Conservation (phyloP, 768 basidiomycete species). For the Candolleomyces aberdarensis region DNA sequence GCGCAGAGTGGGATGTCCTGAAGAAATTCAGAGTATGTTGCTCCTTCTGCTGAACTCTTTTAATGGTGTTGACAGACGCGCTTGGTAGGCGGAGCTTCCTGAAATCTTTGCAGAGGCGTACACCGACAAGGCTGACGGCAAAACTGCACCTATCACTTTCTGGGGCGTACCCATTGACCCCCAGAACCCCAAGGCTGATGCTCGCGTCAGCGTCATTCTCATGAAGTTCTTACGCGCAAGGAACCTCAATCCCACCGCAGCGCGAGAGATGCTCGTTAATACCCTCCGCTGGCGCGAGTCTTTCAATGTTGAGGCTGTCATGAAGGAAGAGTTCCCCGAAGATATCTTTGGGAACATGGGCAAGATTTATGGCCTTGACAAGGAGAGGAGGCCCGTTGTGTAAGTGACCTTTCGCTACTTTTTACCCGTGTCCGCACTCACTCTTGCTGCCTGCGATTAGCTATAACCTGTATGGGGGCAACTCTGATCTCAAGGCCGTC, state of each 20-base stretch:
- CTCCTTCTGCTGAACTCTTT: background rate
- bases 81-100: slow-evolving; percentile 40
- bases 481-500: slow-evolving; percentile 61
- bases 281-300: slow-evolving; percentile 71
- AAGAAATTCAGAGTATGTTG: slow-evolving; percentile 60
- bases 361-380: slow-evolving; percentile 66
- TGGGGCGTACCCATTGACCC: slow-evolving; percentile 78
- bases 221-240: slow-evolving; percentile 82
- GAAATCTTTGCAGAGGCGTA: slow-evolving; percentile 58
- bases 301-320: slow-evolving; percentile 57
- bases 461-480: slow-evolving; percentile 78
- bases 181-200: slow-evolving; percentile 43
- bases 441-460: slow-evolving; percentile 30
- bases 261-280: slow-evolving; percentile 61
- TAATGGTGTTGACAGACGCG: background rate
- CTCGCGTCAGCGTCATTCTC: slow-evolving; percentile 69
- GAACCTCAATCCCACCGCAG: slow-evolving; percentile 54
- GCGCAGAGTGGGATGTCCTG: slow-evolving; percentile 70
- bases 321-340: slow-evolving; percentile 59
- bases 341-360: slow-evolving; percentile 66
- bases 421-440: background rate
- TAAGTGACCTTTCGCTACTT: slow-evolving; percentile 29
- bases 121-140: slow-evolving; percentile 52
- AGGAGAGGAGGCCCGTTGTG: slow-evolving; percentile 66
- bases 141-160: slow-evolving; percentile 48